Evolutionary conservation across 176 grass and related monocot species (phyloP), one percentile per base, ranked within the genome.

Genomic region (Ananas comosus): DNA sequence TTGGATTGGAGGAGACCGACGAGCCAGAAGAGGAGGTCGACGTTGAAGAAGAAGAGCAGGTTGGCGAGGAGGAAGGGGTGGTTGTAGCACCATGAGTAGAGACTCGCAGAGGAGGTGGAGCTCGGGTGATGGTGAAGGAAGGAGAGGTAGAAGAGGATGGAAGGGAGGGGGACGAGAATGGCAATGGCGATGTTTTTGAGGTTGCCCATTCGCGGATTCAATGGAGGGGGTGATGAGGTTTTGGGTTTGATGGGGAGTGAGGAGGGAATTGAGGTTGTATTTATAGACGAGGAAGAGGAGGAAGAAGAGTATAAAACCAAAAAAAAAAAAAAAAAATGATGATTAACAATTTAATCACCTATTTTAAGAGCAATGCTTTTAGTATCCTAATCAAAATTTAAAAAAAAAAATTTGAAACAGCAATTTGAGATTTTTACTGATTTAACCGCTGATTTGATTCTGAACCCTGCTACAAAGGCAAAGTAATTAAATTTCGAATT

Each of bases 11-110:
- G 63, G 77, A 82, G n/a, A 2, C 93, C 93, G 70, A 92, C 16
- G 73, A 97, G 68, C 93, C 93, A 97, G 89, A 97, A 90, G 79
- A 97, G 80, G 72, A 97, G 11, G 82, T 97, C 75, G 65, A 97
- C 89, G 64, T 97, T 92, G 76, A 85, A 16, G 86, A 97, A 85
- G 84, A 97, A 97, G 65, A 92, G 80, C 71, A 75, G 0, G 80
- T 97, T 97, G 64, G 86, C 89, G 42, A 96, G 70, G 89, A 96
- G 79, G 64, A 96, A 78, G 49, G 92, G 88, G 67, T 96, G 78
- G 2, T 70, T 66, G 65, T 73, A 73, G 83, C 92, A 96, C 83
- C 88, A 96, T 0, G 78, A 84, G 78, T 78, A 72, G 76, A 74
- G 71, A 75, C 23, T 3, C 64, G 0, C 29, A 52, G 61, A 14